Conservation (phyloP, 192 early-diverging fungal species). For the Umbelopsis sp. region DNA sequence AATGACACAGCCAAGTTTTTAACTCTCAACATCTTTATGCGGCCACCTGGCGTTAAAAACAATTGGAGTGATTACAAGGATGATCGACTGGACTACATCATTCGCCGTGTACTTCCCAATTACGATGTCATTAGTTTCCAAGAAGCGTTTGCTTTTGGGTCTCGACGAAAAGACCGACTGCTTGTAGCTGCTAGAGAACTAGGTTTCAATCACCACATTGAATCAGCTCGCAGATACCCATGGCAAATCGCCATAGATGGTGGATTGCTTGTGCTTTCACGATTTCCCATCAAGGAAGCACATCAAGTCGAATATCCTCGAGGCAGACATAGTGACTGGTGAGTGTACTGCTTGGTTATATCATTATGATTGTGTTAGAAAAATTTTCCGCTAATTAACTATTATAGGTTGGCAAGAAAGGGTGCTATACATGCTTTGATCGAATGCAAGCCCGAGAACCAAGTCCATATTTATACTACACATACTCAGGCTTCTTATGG, state of each 20-base stretch:
- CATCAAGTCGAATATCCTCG: conserved; percentile 64
- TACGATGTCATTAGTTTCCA: conserved; percentile 83
- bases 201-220: conserved; percentile 70
- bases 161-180: conserved; percentile 57
- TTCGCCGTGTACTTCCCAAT: conserved; percentile 64
- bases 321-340: conserved; percentile 76
- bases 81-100: conserved; percentile 70
- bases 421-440: conserved; percentile 80
- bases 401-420: conserved; percentile 61
- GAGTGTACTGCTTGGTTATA: conserved; percentile 7
- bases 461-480: conserved; percentile 78
- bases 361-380: background rate
- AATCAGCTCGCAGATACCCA: conserved; percentile 59
- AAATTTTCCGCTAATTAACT: conserved; percentile 13
- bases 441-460: conserved; percentile 45
- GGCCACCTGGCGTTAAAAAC: conserved; percentile 71
- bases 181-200: conserved; percentile 61
- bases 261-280: conserved; percentile 75
- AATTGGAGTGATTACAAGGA: conserved; percentile 82
- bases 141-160: conserved; percentile 81
- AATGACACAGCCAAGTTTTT: conserved; percentile 50
- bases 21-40: conserved; percentile 75
- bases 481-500: conserved; percentile 83
- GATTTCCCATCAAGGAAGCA: conserved; percentile 64
- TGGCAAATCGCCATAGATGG: conserved; percentile 74